phyloP scores from a whole-genome alignment of 192 early-diverging fungal genomes.

The Mortierella antarctica region DNA sequence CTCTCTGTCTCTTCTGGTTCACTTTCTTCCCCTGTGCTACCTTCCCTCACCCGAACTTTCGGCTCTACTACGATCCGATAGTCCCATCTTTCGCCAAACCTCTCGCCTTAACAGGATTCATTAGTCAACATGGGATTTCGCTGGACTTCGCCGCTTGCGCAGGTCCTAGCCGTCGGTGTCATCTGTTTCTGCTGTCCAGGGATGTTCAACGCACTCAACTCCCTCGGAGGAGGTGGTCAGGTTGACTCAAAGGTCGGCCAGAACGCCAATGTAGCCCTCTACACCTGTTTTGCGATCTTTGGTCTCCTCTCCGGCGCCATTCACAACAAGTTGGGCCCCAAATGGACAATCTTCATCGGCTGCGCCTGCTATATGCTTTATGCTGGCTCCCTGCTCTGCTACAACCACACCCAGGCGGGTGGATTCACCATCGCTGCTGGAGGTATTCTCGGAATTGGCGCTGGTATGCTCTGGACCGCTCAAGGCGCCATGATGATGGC shows the following conservation, averaged over 20 bases:
- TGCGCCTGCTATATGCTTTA: constrained; percentile 81
- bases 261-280: constrained; percentile 83
- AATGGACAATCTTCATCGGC: constrained; percentile 73
- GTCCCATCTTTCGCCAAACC: background rate
- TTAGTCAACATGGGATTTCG: constrained; percentile 28
- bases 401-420: constrained; percentile 67
- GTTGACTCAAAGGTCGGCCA: constrained; percentile 67
- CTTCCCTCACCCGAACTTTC: background rate
- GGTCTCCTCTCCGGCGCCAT: constrained; percentile 80
- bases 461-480: constrained; percentile 80
- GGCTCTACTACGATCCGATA: background rate
- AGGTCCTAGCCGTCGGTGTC: constrained; percentile 78
- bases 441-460: constrained; percentile 83
- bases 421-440: constrained; percentile 79
- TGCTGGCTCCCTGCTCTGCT: constrained; percentile 78
- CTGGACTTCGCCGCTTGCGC: constrained; percentile 71
- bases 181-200: constrained; percentile 84
- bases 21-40: background rate
- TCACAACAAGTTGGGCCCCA: constrained; percentile 83
- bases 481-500: constrained; percentile 89
- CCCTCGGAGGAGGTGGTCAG: constrained; percentile 75
- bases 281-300: constrained; percentile 82
- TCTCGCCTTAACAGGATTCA: background rate
- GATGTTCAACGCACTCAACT: constrained; percentile 80
- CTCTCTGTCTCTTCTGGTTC: background rate